Evolutionary conservation across 2,329 filamentous ascomycete genomes (phyloP), one percentile per base, ranked within the genome.

Genomic region (Aspergillus neotritici): DNA sequence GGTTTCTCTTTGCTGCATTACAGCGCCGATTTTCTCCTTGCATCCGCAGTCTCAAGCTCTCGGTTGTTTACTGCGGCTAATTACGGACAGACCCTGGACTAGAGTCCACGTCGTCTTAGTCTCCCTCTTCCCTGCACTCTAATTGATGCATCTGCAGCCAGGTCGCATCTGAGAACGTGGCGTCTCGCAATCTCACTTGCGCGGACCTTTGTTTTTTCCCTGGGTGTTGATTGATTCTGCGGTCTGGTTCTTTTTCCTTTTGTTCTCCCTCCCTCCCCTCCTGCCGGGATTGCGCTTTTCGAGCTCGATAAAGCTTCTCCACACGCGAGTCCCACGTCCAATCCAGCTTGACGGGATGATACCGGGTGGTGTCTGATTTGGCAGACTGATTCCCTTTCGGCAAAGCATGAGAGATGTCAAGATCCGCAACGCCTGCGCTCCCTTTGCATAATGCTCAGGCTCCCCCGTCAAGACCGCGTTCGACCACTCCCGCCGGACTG

Each of bases 341-440:
- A n/a, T 25, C 21, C 21, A 25, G 7, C 7, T 25, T 25, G 52
- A 49, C 55, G 61, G 58, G 51, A 62, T 63, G 61, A 52, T 47
- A 55, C 55, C 17, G 47, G 40, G 39, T 51, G 43, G 41, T 40
- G 31, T 41, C 46, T 50, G 44, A 50, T 47, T 41, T 50, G 45
- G 48, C 46, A 40, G 42, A 25, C 21, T 25, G 43, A 30, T 41
- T 47, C 21, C 43, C 35, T 46, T 46, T 45, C 37, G 50, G 40
- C 48, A 58, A 57, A 60, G 61, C 58, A 64, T 76, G 72, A 74
- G 70, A 80, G 61, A 83, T 83, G 79, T 82, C 78, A 68, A 77
- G 73, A 68, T 73, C 75, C 61, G 71, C 72, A 53, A 77, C 77
- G 52, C 77, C 78, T 56, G 71, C 75, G 51, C 67, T 82, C 49